Conservation (phyloP, 768 basidiomycete genomes). For the Lactarius hatsudake region DNA sequence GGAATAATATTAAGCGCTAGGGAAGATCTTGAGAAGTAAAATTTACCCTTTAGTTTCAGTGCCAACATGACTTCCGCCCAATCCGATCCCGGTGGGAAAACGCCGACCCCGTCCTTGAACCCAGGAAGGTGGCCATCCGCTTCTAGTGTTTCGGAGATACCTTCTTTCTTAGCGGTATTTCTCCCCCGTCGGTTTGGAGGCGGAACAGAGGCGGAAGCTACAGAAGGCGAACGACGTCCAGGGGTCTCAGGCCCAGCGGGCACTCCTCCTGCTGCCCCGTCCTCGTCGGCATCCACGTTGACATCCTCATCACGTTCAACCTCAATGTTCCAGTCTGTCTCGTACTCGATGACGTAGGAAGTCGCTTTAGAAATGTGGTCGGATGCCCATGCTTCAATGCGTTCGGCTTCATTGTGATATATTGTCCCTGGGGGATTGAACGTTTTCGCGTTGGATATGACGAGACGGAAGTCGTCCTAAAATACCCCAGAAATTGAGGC, state of each 20-base stretch:
- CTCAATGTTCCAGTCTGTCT: slow-evolving; percentile 83
- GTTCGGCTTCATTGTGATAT: slow-evolving; percentile 70
- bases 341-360: slow-evolving; percentile 73
- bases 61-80: slow-evolving; percentile 72
- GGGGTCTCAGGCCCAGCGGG: slow-evolving; percentile 30
- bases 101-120: slow-evolving; percentile 69
- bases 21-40: not conserved
- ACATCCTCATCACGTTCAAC: slow-evolving; percentile 48
- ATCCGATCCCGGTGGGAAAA: slow-evolving; percentile 67
- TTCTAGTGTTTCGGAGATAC: slow-evolving; percentile 52
- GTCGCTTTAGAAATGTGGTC: slow-evolving; percentile 73
- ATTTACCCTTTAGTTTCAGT: slow-evolving; percentile 69
- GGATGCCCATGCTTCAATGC: slow-evolving; percentile 65
- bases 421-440: slow-evolving; percentile 77
- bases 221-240: slow-evolving; percentile 33
- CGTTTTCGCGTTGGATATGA: slow-evolving; percentile 67
- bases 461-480: slow-evolving; percentile 59
- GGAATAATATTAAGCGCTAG: slow-evolving; percentile 3
- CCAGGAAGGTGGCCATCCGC: slow-evolving; percentile 72
- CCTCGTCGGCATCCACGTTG: slow-evolving; percentile 46
- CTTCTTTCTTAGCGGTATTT: slow-evolving; percentile 42
- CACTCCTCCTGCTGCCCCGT: slow-evolving; percentile 24
- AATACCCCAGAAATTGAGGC: not conserved
- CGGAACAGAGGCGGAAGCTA: slow-evolving; percentile 20
- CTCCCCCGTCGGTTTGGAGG: slow-evolving; percentile 31